Evolutionary conservation across 202 grass and related monocot species (phyloP).

Genomic region (Carex arenaria): DNA sequence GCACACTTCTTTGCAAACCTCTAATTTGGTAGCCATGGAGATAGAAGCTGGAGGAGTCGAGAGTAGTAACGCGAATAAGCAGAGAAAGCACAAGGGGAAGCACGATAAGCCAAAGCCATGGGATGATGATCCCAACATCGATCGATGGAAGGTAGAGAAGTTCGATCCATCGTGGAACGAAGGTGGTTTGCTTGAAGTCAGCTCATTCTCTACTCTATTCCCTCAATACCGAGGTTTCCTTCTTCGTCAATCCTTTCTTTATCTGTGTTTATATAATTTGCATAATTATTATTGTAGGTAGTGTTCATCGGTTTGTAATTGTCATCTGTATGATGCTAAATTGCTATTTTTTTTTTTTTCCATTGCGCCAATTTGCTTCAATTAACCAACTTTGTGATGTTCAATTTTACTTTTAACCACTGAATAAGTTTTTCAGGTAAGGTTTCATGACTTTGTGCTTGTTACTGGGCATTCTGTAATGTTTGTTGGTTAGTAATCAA

Average conservation of each 20-base stretch:
- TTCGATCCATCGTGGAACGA: too few relatives aligned
- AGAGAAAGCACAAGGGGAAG: constrained; percentile 63
- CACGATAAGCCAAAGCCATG: constrained; percentile 93
- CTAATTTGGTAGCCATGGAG: constrained; percentile 33
- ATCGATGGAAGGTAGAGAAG: constrained; percentile 83
- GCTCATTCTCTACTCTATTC: constrained; percentile 93
- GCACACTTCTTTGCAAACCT: neutral
- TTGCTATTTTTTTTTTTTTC: neutral
- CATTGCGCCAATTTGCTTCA: neutral
- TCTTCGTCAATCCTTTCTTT: neutral
- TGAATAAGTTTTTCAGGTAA: too few relatives aligned
- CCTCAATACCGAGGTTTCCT: constrained; percentile 71
- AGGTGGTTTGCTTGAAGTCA: too few relatives aligned
- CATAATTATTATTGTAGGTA: neutral
- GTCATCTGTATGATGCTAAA: neutral
- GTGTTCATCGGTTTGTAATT: neutral
- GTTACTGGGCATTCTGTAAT: neutral
- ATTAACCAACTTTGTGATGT: neutral
- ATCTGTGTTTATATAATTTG: neutral
- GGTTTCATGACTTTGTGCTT: neutral
- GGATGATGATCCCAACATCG: constrained; percentile 86
- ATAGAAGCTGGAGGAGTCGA: constrained; percentile 7
- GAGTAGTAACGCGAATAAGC: constrained; percentile 5
- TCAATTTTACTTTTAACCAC: too few relatives aligned
- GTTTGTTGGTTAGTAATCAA: neutral